Percentiles rank a stretch among this genome's conserved stretches.
Conservation (phyloP, 2,329 filamentous ascomycete genomes). For the Pseudogymnoascus sp. region DNA sequence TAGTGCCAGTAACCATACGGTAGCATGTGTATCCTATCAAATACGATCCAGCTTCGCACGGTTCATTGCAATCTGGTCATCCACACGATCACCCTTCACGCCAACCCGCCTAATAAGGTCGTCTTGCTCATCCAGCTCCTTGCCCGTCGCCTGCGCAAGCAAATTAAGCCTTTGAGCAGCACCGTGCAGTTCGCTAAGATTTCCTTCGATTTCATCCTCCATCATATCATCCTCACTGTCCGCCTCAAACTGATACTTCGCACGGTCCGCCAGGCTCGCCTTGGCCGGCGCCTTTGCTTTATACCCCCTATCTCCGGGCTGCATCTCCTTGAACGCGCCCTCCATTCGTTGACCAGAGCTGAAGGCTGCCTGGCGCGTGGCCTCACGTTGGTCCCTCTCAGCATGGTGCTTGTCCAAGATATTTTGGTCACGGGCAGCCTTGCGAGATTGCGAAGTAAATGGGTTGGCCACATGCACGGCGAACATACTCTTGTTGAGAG, state of each 20-base stretch:
- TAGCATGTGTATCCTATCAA: conserved; percentile 27
- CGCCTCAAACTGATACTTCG: conserved; percentile 70
- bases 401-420: conserved; percentile 62
- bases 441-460: conserved; percentile 64
- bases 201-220: conserved; percentile 64
- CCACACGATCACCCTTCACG: conserved; percentile 75
- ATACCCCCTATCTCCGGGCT: conserved; percentile 27
- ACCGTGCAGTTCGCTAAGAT: conserved; percentile 52
- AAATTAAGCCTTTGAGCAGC: conserved; percentile 64
- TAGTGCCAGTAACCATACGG: background rate
- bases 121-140: conserved; percentile 72
- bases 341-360: conserved; percentile 48
- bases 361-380: conserved; percentile 50
- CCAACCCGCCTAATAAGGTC: conserved; percentile 69
- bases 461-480: conserved; percentile 71
- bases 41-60: conserved; percentile 62
- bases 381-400: conserved; percentile 59
- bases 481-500: conserved; percentile 85
- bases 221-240: conserved; percentile 41
- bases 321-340: conserved; percentile 38
- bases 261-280: conserved; percentile 49
- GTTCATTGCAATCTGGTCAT: conserved; percentile 75
- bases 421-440: conserved; percentile 57
- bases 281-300: conserved; percentile 21
- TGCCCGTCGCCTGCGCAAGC: conserved; percentile 65